A percentile compares a stretch with the other conserved stretches of the same genome.
Evolutionary conservation across 2,329 filamentous ascomycete species (phyloP).

Genomic region (Botrytis fabae): DNA sequence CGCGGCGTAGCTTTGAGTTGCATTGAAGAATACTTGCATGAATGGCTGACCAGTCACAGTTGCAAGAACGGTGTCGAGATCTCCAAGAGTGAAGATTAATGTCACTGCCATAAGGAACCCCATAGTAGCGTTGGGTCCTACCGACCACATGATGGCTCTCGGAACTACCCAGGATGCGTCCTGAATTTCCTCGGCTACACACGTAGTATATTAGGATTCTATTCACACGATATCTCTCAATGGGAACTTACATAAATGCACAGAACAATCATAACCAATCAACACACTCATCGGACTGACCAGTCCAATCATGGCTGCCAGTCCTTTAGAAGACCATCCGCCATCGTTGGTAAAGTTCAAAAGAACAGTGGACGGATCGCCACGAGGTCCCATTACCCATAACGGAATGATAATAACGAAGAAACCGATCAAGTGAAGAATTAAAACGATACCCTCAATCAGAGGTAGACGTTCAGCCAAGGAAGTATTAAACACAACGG

Average conservation of each 20-base stretch:
- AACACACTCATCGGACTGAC: constrained; percentile 40
- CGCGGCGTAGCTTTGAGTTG: constrained; percentile 39
- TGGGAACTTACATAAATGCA: constrained; percentile 41
- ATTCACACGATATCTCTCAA: neutral
- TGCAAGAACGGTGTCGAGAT: constrained; percentile 37
- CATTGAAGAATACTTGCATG: constrained; percentile 39
- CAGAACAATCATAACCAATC: constrained; percentile 36
- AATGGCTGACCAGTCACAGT: constrained; percentile 41
- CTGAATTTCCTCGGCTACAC: constrained; percentile 48
- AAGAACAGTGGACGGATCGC: constrained; percentile 34
- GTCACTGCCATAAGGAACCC: constrained; percentile 45
- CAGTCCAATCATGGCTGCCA: constrained; percentile 44
- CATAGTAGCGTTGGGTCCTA: constrained; percentile 42
- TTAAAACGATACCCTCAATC: constrained; percentile 46
- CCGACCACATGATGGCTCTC: constrained; percentile 43
- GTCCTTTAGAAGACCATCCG: constrained; percentile 39
- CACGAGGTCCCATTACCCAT: constrained; percentile 36
- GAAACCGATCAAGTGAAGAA: constrained; percentile 49
- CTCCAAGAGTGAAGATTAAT: constrained; percentile 43
- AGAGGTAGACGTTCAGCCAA: constrained; percentile 44
- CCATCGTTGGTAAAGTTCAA: constrained; percentile 40
- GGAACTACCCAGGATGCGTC: constrained; percentile 50
- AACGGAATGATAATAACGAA: constrained; percentile 47
- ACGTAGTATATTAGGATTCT: neutral
- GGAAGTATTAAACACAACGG: constrained; percentile 48